phyloP scores from a whole-genome alignment of 352 stramenopile species.

The Labyrinthula sp. region DNA sequence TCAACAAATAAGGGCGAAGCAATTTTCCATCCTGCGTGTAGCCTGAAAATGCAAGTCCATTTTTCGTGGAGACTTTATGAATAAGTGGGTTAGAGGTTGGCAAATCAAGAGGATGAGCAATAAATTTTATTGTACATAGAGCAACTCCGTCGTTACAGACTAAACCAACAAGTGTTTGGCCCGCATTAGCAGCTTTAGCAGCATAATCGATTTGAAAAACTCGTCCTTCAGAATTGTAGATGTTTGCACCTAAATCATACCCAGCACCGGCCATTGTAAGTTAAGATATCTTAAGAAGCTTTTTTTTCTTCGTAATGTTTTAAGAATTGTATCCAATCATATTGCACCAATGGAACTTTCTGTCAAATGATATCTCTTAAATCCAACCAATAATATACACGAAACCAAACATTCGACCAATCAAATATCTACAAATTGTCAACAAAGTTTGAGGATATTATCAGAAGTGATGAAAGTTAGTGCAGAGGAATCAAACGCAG shows the following conservation, averaged over 20 bases:
- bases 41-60: constrained; percentile 74
- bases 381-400: too few species aligned
- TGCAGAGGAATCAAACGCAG: too few species aligned
- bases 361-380: too few species aligned
- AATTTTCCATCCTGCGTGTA: constrained; percentile 80
- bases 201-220: constrained; percentile 98
- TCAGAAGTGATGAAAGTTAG: too few species aligned
- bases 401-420: too few species aligned
- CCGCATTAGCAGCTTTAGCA: constrained; percentile 85
- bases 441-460: too few species aligned
- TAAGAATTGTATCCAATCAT: too few species aligned
- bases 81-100: constrained; percentile 56
- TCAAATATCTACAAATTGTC: too few species aligned
- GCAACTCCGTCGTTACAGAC: constrained; percentile 89
- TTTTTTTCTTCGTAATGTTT: too few species aligned
- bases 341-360: too few species aligned
- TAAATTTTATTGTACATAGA: constrained; percentile 84
- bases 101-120: constrained; percentile 71
- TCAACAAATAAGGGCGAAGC: constrained; percentile 74
- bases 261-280: too few species aligned
- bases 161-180: constrained; percentile 56
- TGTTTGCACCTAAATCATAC: constrained; percentile 47
- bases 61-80: constrained; percentile 64
- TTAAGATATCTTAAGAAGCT: too few species aligned
- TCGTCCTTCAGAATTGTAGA: constrained; percentile 86